Base-by-base conservation (phyloP, 73 alveolate species). In the Symbiodinium natans region DNA sequence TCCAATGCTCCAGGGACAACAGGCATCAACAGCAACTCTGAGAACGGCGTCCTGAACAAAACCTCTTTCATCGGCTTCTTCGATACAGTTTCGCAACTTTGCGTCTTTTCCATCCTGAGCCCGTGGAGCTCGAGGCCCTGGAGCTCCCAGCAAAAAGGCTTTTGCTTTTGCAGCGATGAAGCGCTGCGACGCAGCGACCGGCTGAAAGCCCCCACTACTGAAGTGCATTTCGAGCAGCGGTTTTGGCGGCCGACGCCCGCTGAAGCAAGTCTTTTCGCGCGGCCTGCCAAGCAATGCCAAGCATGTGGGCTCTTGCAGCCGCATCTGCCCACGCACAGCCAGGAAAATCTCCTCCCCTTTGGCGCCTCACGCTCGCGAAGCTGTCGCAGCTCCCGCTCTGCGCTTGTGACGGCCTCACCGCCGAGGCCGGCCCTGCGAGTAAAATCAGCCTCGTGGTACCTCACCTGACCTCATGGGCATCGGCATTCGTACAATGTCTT, bases 281-380 rank as follows among this genome's bases (percentile, higher is more conserved):
- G 25, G 97, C 97, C 97, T 90, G 56, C 34, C 75, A 25, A 0
- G 19, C 2, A 25, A n/a, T n/a, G n/a, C n/a, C n/a, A n/a, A n/a
- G n/a, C n/a, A n/a, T n/a, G n/a, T n/a, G n/a, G n/a, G n/a, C n/a
- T n/a, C n/a, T n/a, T n/a, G n/a, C n/a, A n/a, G n/a, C n/a, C n/a
- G n/a, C n/a, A n/a, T n/a, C n/a, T n/a, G n/a, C n/a, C n/a, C n/a
- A n/a, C n/a, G n/a, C n/a, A n/a, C n/a, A n/a, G n/a, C n/a, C n/a
- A n/a, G n/a, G n/a, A n/a, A n/a, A n/a, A n/a, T n/a, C n/a, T n/a
- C n/a, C n/a, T n/a, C n/a, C n/a, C n/a, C n/a, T n/a, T n/a, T n/a
- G n/a, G n/a, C 39, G 40, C 97, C 97, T 90, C 97, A 27, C 97
- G 97, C 68, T 90, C 82, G 13, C 68, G 59, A 21, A 90, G 80